A percentile compares a stretch with the other conserved stretches of the same genome.
These are phyloP conservation scores for Metarhizium sp. DNA, from an alignment of 2,329 filamentous ascomycete genomes.

Conservation along the genomic window DNA sequence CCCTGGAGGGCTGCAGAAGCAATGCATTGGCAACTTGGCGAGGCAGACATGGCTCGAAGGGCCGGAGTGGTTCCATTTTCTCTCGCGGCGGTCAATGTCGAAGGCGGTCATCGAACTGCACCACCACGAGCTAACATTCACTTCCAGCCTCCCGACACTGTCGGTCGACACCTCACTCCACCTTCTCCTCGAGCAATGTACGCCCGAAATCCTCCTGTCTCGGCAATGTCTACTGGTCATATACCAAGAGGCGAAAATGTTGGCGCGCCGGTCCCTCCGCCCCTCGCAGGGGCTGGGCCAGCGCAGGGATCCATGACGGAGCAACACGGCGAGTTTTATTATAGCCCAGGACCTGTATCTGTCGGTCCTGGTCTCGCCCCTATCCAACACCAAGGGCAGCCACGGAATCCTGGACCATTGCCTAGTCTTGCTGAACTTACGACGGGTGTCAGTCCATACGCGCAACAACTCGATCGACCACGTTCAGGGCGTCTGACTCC, in stretches of 20 bases:
- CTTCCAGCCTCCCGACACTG: conserved; percentile 36
- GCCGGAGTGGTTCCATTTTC: conserved; percentile 85
- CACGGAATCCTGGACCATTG: conserved; percentile 36
- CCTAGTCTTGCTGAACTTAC: conserved; percentile 55
- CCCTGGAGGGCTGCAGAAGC: conserved; percentile 94
- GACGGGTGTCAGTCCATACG: conserved; percentile 53
- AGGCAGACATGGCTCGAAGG: conserved; percentile 85
- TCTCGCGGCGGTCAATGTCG: conserved; percentile 47
- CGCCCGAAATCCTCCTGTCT: conserved; percentile 24
- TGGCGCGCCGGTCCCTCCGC: conserved; percentile 22
- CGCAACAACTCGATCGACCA: conserved; percentile 29
- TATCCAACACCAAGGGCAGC: conserved; percentile 36
- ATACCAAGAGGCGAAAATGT: conserved; percentile 12
- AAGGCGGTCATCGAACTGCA: conserved; percentile 29
- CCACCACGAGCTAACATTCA: conserved; percentile 30
- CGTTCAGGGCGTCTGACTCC: conserved; percentile 16
- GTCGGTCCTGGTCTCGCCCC: conserved; percentile 39
- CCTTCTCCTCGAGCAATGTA: conserved; percentile 33
- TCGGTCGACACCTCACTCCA: conserved; percentile 32
- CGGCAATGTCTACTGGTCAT: conserved; percentile 24
- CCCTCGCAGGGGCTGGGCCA: conserved; percentile 11
- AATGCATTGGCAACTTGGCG: conserved; percentile 96
- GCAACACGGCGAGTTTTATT: conserved; percentile 20
- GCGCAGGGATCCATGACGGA: conserved; percentile 17
- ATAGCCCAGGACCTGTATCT: conserved; percentile 31